A percentile compares a stretch with the other conserved stretches of the same genome.
These are phyloP conservation scores for Beauveria caledonica DNA, from an alignment of 2,329 filamentous ascomycete genomes.

Conservation along the genomic window DNA sequence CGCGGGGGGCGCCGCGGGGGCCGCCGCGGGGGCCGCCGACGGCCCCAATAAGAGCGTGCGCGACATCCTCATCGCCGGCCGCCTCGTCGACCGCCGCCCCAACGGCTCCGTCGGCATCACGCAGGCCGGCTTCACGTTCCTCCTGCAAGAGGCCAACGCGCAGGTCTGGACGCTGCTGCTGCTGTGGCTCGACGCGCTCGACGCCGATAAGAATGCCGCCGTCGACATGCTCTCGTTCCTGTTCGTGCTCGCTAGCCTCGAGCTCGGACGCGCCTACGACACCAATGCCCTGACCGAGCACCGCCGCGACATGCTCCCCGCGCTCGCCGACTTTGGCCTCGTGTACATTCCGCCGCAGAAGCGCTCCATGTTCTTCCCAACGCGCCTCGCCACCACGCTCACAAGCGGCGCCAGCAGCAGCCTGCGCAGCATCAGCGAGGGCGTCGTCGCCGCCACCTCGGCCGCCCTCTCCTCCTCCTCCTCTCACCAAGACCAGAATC, in stretches of 20 bases:
- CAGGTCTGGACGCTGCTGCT: slow-evolving; percentile 95
- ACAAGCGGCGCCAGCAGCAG: slow-evolving; percentile 70
- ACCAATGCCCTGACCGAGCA: slow-evolving; percentile 74
- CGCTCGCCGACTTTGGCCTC: slow-evolving; percentile 86
- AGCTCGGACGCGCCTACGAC: slow-evolving; percentile 85
- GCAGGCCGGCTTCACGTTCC: slow-evolving; percentile 85
- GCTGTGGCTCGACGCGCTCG: slow-evolving; percentile 81
- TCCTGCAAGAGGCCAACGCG: slow-evolving; percentile 89
- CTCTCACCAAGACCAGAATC: slow-evolving; percentile 23
- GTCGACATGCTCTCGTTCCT: slow-evolving; percentile 95
- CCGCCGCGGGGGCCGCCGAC: slow-evolving; percentile 37
- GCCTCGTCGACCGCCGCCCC: slow-evolving; percentile 61
- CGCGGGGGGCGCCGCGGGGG: slow-evolving; percentile 18
- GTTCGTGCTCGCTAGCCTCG: slow-evolving; percentile 87
- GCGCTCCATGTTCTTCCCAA: slow-evolving; percentile 70
- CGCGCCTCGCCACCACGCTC: slow-evolving; percentile 85
- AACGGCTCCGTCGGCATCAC: slow-evolving; percentile 74
- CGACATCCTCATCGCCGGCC: slow-evolving; percentile 69
- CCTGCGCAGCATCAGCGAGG: slow-evolving; percentile 60
- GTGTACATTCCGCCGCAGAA: slow-evolving; percentile 62
- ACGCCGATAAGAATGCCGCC: slow-evolving; percentile 48
- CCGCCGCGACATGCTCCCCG: slow-evolving; percentile 81
- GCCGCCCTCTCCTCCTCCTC: slow-evolving; percentile 27
- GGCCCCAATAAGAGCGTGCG: slow-evolving; percentile 71
- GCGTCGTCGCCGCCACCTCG: slow-evolving; percentile 56